Percentiles rank a stretch among this genome's conserved stretches.
Evolutionary conservation across 257 asterid genomes (phyloP).

Genomic region (Solanum bukasovii): DNA sequence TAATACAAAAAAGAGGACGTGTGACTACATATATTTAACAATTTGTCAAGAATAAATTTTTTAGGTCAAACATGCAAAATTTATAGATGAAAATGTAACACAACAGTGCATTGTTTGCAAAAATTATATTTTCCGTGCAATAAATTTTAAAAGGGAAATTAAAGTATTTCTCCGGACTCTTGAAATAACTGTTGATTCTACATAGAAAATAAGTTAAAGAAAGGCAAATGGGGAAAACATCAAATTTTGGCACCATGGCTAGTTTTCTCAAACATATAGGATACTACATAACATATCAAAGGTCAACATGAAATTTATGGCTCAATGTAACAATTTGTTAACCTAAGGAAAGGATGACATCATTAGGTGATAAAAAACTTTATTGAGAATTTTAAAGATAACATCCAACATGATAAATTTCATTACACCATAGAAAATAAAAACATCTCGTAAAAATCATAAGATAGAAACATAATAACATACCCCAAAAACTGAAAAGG

Average conservation of each 20-base stretch:
- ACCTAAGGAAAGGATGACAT: neutral
- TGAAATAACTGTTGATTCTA: neutral
- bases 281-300: neutral
- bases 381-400: neutral
- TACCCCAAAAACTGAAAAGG: slow-evolving; percentile 66
- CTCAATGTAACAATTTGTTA: neutral
- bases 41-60: neutral
- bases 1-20: neutral
- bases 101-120: too few species aligned
- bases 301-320: neutral
- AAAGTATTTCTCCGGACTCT: neutral
- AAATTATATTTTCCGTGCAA: neutral
- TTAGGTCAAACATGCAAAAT: neutral
- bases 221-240: neutral
- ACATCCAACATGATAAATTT: neutral
- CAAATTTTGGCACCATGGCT: neutral
- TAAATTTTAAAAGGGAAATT: neutral
- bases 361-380: neutral
- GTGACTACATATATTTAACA: neutral
- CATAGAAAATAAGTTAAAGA: neutral
- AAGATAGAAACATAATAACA: neutral
- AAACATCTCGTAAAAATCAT: neutral
- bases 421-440: neutral
- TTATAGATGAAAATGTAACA: neutral
- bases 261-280: neutral